A percentile compares a stretch with the other conserved stretches of the same genome.
Conservation (phyloP, 2,329 filamentous ascomycete genomes). For the Emericellopsis atlantica region DNA sequence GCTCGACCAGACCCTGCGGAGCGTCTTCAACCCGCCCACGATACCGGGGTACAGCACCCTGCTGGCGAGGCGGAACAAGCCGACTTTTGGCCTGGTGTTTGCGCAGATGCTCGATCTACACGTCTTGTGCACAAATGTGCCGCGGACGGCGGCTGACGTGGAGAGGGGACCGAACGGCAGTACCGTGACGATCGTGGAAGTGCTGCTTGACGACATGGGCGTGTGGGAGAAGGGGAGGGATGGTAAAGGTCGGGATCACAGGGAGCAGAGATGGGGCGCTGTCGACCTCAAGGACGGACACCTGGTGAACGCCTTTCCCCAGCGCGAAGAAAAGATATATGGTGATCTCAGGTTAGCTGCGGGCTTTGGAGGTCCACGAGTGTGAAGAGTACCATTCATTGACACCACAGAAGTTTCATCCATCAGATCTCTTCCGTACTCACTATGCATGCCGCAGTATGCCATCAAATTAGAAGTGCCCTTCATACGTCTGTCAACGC, state of each 20-base stretch:
- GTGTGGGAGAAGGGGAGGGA: constrained; percentile 23
- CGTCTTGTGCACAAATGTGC: constrained; percentile 33
- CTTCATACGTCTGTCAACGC: too few species aligned
- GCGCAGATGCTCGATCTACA: constrained; percentile 41
- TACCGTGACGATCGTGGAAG: constrained; percentile 32
- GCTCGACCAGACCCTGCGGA: constrained; percentile 32
- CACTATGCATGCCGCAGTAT: too few species aligned
- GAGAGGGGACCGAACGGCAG: constrained; percentile 14
- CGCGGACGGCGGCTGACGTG: constrained; percentile 24
- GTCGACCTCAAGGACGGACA: constrained; percentile 27
- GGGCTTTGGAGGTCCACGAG: constrained; percentile 20
- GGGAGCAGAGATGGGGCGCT: constrained; percentile 42
- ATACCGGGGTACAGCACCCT: constrained; percentile 7
- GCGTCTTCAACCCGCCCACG: constrained; percentile 29
- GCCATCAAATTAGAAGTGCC: too few species aligned
- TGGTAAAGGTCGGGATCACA: constrained; percentile 6
- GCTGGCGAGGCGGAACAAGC: constrained; percentile 24
- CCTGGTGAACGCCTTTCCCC: constrained; percentile 24
- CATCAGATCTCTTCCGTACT: too few species aligned
- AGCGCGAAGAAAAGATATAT: constrained; percentile 2
- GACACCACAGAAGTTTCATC: too few species aligned
- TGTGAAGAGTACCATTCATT: constrained; percentile 4
- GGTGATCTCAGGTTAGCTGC: constrained; percentile 12
- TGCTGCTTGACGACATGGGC: constrained; percentile 36
- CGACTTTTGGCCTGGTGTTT: constrained; percentile 42